Evolutionary conservation across 306 rosid genomes (phyloP).

Genomic region (Gillenia trifoliata): DNA sequence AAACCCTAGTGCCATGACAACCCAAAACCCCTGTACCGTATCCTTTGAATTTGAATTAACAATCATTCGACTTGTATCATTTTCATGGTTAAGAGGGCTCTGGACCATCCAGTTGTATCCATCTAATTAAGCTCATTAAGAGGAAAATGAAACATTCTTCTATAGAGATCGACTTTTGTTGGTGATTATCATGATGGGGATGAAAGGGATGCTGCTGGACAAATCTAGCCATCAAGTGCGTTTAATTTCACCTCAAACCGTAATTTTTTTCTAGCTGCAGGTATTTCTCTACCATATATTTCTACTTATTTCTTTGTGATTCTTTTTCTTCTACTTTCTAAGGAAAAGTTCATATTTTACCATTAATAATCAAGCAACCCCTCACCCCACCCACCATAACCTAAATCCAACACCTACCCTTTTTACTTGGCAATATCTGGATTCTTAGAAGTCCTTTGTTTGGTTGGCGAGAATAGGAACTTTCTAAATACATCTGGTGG

Average conservation of each 20-base stretch:
- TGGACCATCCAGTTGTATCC: slow-evolving; percentile 69
- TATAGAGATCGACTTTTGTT: slow-evolving; percentile 30
- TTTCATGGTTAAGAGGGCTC: slow-evolving; percentile 31
- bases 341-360: slow-evolving; percentile 20
- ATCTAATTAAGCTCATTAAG: slow-evolving; percentile 49
- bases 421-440: slow-evolving; percentile 37
- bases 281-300: no score
- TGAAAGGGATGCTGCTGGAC: slow-evolving; percentile 33
- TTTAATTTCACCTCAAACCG: slow-evolving; percentile 20
- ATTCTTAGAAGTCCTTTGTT: slow-evolving; percentile 34
- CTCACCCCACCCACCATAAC: slow-evolving; percentile 30
- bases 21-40: neutral
- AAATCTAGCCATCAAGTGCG: slow-evolving; percentile 36
- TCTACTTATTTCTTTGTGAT: neutral
- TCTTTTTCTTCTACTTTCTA: neutral
- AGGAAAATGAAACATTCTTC: slow-evolving; percentile 72
- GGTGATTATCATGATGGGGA: slow-evolving; percentile 38
- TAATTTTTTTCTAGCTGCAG: neutral
- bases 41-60: slow-evolving; percentile 16
- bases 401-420: slow-evolving; percentile 34
- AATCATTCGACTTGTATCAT: slow-evolving; percentile 37
- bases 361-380: slow-evolving; percentile 42
- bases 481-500: neutral
- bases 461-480: slow-evolving; percentile 27
- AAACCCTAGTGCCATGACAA: neutral